These are phyloP conservation scores for Eimeria sp. DNA, from an alignment of 169 alveolate species.

Conservation along the genomic window DNA sequence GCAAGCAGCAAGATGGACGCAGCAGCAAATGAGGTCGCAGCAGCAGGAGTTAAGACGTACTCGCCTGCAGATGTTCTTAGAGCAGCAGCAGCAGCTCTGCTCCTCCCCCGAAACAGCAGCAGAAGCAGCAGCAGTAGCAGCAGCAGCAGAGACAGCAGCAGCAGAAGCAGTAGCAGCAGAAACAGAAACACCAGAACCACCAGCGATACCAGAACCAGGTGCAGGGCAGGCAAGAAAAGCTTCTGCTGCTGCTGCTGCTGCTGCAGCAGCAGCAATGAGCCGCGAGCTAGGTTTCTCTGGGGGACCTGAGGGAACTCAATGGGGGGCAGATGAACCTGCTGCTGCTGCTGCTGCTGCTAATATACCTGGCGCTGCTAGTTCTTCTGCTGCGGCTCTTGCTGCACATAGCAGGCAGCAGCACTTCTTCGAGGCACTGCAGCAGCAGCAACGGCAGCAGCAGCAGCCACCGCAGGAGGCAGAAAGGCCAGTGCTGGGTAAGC, in stretches of 20 bases:
- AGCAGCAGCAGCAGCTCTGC: conserved; percentile 22
- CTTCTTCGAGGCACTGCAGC: neutral
- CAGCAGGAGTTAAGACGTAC: conserved; percentile 22
- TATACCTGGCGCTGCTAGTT: too few relatives aligned
- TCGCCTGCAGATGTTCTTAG: conserved; percentile 20
- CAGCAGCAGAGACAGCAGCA: neutral
- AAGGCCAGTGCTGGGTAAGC: neutral
- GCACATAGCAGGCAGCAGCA: neutral
- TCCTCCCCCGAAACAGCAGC: neutral
- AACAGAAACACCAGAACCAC: neutral
- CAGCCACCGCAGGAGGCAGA: conserved; percentile 26
- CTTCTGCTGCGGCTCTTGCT: neutral
- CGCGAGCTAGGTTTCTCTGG: too few relatives aligned
- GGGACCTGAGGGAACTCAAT: too few relatives aligned
- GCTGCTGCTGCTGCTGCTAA: too few relatives aligned
- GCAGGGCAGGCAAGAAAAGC: too few relatives aligned
- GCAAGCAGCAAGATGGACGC: neutral
- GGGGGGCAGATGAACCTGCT: too few relatives aligned
- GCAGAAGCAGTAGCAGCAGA: neutral
- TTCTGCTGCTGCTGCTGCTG: too few relatives aligned
- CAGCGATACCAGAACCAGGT: neutral
- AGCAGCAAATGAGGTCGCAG: conserved; percentile 49
- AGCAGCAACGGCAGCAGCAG: conserved; percentile 43
- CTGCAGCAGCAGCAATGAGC: too few relatives aligned
- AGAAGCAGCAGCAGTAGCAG: neutral